Evolutionary conservation across 108 stramenopile species (phyloP).

Genomic region (Nannochloropsis gaditana): DNA sequence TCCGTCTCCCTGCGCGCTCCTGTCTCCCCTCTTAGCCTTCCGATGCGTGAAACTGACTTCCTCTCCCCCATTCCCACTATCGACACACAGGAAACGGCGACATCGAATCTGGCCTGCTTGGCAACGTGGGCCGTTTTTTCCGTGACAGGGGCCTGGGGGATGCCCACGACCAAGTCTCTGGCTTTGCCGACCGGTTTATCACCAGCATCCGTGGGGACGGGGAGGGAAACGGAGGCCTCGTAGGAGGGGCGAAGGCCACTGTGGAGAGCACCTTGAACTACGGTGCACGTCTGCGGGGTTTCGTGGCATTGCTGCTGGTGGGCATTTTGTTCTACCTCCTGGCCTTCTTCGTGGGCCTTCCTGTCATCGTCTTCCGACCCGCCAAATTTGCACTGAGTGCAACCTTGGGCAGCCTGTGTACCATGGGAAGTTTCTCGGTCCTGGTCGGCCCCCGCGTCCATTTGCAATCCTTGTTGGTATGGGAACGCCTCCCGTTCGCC

Average conservation of each 20-base stretch:
- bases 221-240: neutral
- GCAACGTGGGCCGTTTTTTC: constrained; percentile 2
- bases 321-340: constrained; percentile 76
- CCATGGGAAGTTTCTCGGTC: constrained; percentile 62
- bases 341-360: constrained; percentile 84
- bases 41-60: too few relatives aligned
- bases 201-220: neutral
- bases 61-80: too few relatives aligned
- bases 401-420: constrained; percentile 80
- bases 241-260: neutral
- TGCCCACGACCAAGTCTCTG: neutral
- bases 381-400: constrained; percentile 89
- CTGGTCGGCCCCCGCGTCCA: constrained; percentile 24
- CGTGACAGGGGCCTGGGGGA: neutral
- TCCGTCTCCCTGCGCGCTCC: too few relatives aligned
- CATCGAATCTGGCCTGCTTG: neutral
- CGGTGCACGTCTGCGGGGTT: constrained; percentile 31
- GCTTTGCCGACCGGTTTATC: neutral
- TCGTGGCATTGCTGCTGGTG: constrained; percentile 42
- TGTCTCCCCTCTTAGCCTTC: too few relatives aligned
- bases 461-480: constrained; percentile 18
- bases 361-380: constrained; percentile 70
- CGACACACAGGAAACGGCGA: neutral
- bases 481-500: constrained; percentile 43
- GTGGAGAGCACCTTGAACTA: neutral